These are phyloP conservation scores for Lentinula raphanica DNA, from an alignment of 768 basidiomycete species.

Conservation along the genomic window DNA sequence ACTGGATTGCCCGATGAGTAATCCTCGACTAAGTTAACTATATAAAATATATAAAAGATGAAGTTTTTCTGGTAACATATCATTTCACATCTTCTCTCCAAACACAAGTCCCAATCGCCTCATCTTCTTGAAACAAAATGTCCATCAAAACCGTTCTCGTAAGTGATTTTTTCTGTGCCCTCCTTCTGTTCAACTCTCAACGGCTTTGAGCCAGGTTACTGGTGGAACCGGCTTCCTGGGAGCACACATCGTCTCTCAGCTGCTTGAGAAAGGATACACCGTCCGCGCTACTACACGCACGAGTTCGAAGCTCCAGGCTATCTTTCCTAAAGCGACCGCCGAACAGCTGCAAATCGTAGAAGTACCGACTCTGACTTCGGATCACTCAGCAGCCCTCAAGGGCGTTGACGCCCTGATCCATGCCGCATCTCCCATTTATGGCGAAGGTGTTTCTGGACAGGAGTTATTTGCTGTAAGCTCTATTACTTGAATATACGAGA, in stretches of 20 bases:
- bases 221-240: too few relatives aligned
- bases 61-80: too few relatives aligned
- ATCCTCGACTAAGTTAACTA: too few relatives aligned
- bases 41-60: too few relatives aligned
- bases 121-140: too few relatives aligned
- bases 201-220: too few relatives aligned
- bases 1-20: too few relatives aligned
- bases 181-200: too few relatives aligned
- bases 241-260: background rate
- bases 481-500: background rate
- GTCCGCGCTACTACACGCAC: constrained; percentile 3
- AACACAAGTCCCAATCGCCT: too few relatives aligned
- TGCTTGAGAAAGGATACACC: background rate
- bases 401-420: constrained; percentile 10
- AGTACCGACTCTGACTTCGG: background rate
- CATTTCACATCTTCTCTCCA: too few relatives aligned
- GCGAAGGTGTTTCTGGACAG: background rate
- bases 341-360: background rate
- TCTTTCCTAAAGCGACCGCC: background rate
- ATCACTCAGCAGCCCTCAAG: constrained; percentile 12
- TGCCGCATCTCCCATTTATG: background rate
- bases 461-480: constrained; percentile 5
- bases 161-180: too few relatives aligned
- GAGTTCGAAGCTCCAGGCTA: background rate
- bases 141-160: too few relatives aligned